Evolutionary conservation across 140 eudicot species (phyloP), one percentile per base, ranked within the genome.

Genomic region (Oenanthe javanica): DNA sequence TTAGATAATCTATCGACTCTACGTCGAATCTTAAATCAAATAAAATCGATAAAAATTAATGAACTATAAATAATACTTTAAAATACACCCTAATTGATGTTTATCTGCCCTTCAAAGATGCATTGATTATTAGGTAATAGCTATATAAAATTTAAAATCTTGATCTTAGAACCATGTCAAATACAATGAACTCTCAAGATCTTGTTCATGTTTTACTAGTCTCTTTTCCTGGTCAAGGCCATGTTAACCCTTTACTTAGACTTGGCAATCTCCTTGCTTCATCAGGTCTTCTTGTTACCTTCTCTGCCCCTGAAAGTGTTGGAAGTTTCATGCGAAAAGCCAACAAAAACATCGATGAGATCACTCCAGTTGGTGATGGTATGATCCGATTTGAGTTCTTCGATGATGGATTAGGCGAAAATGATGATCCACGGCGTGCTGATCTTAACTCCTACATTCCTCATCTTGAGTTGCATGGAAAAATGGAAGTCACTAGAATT

Each of bases 181-280:
- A 59, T 21, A 8, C 67, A 7, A 59, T 59, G 67, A 4, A 27
- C 42, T 66, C 72, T 66, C 40, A 27, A 66, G 72, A 25, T 66
- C 43, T 66, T 27, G 84, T 76, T 2, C 93, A 91, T 83, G 84
- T 87, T 7, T 81, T 91, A 43, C 79, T 89, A n/a, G 90, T 91
- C 10, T 84, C 91, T 3, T 91, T 87, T 50, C 91, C 89, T 0
- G 86, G 78, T 36, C 93, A 91, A 89, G 96, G 96, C 36, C 91
- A 89, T 76, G 80, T 91, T 1, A 91, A 87, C 72, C 93, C 93
- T n/a, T 79, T 89, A 19, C 90, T 89, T 4, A 82, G 93, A 63
- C 88, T 91, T 0, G 91, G 87, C 21, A 90, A 87, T 63, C 59
- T 79, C n/a, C 75, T 91, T 27, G 91, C 96, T 55, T 84, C 88